Conservation (phyloP, 768 basidiomycete genomes). For the Hydnum rufescens region DNA sequence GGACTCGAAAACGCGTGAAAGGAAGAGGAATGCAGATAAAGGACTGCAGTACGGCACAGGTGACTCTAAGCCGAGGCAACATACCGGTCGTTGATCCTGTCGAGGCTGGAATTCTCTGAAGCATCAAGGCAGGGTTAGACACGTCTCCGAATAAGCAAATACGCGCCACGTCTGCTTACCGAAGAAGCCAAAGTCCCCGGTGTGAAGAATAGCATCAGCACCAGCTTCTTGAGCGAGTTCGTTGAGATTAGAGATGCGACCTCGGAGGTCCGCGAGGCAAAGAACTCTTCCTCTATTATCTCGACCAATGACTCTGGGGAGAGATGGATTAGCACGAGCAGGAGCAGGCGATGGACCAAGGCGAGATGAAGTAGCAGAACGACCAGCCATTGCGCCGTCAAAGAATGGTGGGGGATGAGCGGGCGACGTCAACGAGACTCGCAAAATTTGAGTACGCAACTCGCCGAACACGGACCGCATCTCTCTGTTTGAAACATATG, state of each 20-base stretch:
- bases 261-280: slow-evolving; percentile 87
- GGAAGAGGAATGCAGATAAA: slow-evolving; percentile 1
- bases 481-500: no score
- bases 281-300: slow-evolving; percentile 69
- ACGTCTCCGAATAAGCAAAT: slow-evolving; percentile 2
- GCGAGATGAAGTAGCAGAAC: slow-evolving; percentile 3
- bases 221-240: slow-evolving; percentile 74
- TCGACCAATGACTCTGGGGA: slow-evolving; percentile 33
- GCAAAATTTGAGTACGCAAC: not conserved
- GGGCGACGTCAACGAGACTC: not conserved
- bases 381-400: not conserved
- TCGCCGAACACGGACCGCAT: not conserved
- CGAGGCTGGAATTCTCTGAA: slow-evolving; percentile 60
- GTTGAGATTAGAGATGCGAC: slow-evolving; percentile 73
- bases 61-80: slow-evolving; percentile 8
- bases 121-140: slow-evolving; percentile 7
- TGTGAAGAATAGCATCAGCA: slow-evolving; percentile 87
- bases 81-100: slow-evolving; percentile 76
- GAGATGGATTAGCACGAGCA: not conserved
- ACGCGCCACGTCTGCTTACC: slow-evolving; percentile 26
- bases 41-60: not conserved
- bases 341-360: slow-evolving; percentile 6
- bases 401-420: not conserved
- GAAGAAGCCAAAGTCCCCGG: slow-evolving; percentile 98
- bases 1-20: not conserved